A percentile compares a stretch with the other conserved stretches of the same genome.
Conservation (phyloP, 192 early-diverging fungal species). For the Lunasporangiospora selenospora region DNA sequence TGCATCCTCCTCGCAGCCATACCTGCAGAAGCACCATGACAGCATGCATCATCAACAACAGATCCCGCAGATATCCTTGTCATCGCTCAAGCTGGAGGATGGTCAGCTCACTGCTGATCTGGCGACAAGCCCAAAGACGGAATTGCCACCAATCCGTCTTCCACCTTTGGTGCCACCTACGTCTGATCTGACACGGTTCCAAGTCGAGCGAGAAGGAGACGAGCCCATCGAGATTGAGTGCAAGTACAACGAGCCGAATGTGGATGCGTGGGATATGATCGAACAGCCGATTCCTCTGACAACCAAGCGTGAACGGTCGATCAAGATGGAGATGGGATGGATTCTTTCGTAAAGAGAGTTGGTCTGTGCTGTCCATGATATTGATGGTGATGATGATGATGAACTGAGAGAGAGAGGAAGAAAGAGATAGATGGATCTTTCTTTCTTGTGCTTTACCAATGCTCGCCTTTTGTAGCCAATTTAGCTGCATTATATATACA, state of each 20-base stretch:
- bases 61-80: too few relatives aligned
- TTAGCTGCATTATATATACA: too few relatives aligned
- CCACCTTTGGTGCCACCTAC: background rate
- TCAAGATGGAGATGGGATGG: conserved; percentile 51
- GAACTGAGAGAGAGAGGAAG: too few relatives aligned
- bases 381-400: too few relatives aligned
- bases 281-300: conserved; percentile 39
- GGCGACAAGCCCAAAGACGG: conserved; percentile 15
- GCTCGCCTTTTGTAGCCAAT: too few relatives aligned
- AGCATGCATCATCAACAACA: background rate
- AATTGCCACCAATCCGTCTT: conserved; percentile 25
- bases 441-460: too few relatives aligned
- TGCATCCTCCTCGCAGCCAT: background rate
- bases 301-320: conserved; percentile 38
- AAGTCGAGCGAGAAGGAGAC: conserved; percentile 34
- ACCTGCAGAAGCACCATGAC: too few relatives aligned
- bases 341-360: conserved; percentile 41
- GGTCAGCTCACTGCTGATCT: too few relatives aligned
- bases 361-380: too few relatives aligned
- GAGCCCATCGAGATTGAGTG: conserved; percentile 38
- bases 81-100: too few relatives aligned
- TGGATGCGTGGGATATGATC: conserved; percentile 48
- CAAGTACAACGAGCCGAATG: conserved; percentile 47
- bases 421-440: too few relatives aligned
- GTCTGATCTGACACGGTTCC: background rate